Percentiles rank a stretch among this genome's conserved stretches.
phyloP scores from a whole-genome alignment of 2,329 filamentous ascomycete species.

The Colletotrichum karsti region DNA sequence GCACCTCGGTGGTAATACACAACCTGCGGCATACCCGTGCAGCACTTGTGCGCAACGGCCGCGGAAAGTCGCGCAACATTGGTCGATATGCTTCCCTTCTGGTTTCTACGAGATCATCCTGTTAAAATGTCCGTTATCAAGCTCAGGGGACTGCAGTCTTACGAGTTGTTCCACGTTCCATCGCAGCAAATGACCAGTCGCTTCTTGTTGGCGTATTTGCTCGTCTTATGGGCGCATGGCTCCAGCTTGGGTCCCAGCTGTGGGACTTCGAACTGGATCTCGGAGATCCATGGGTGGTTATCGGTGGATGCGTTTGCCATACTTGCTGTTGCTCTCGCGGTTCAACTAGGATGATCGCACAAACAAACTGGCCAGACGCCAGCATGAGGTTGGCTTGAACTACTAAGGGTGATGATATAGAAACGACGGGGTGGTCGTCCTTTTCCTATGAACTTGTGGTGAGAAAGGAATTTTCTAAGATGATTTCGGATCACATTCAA shows the following conservation, averaged over 20 bases:
- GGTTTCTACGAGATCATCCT: neutral
- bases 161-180: slow-evolving; percentile 43
- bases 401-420: neutral
- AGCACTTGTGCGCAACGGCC: slow-evolving; percentile 37
- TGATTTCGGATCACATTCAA: too few relatives aligned
- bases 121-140: neutral
- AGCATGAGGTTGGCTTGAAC: too few relatives aligned
- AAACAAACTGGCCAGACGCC: too few relatives aligned
- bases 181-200: slow-evolving; percentile 45
- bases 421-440: neutral
- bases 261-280: neutral
- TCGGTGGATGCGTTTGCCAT: neutral
- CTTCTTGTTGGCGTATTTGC: slow-evolving; percentile 27
- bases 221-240: slow-evolving; percentile 17
- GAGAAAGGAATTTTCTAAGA: too few relatives aligned
- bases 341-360: rapidly evolving
- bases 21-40: slow-evolving; percentile 42
- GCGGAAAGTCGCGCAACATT: slow-evolving; percentile 45
- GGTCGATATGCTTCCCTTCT: slow-evolving; percentile 27
- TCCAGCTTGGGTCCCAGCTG: neutral
- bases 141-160: neutral
- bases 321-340: neutral
- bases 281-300: neutral
- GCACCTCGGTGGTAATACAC: slow-evolving; percentile 47
- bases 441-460: too few relatives aligned